These are phyloP conservation scores for Punica granatum DNA, from an alignment of 345 rosid genomes.

Conservation along the genomic window DNA sequence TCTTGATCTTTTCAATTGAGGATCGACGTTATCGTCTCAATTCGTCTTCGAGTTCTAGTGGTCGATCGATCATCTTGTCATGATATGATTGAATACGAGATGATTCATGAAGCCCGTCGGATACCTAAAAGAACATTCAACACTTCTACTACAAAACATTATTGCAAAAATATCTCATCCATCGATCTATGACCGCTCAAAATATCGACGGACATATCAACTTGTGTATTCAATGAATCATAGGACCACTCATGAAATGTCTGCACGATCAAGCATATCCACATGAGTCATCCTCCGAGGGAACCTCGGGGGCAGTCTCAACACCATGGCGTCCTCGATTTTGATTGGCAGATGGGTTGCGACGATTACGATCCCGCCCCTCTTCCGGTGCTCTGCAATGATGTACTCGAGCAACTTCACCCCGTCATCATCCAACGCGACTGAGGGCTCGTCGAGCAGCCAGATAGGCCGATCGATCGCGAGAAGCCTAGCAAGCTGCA, in stretches of 20 bases:
- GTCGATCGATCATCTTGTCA: too few species aligned
- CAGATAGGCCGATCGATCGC: conserved; percentile 88
- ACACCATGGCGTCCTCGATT: conserved; percentile 75
- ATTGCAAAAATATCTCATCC: background rate
- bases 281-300: conserved; percentile 70
- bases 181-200: background rate
- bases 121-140: too few species aligned
- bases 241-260: conserved; percentile 5
- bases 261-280: conserved; percentile 70
- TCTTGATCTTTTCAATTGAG: too few species aligned
- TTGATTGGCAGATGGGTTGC: conserved; percentile 81
- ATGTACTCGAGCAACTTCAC: conserved; percentile 64
- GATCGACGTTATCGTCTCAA: too few species aligned
- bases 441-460: conserved; percentile 84
- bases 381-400: conserved; percentile 66
- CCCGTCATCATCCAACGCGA: conserved; percentile 81
- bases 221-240: too few species aligned
- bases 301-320: conserved; percentile 78
- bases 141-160: too few species aligned
- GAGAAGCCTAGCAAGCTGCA: conserved; percentile 75
- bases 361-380: conserved; percentile 72
- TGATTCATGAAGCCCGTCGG: too few species aligned
- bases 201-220: background rate
- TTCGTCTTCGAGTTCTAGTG: too few species aligned
- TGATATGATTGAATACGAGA: too few species aligned